These are phyloP conservation scores for Lepidium didymum DNA, from an alignment of 345 rosid genomes.

Conservation along the genomic window DNA sequence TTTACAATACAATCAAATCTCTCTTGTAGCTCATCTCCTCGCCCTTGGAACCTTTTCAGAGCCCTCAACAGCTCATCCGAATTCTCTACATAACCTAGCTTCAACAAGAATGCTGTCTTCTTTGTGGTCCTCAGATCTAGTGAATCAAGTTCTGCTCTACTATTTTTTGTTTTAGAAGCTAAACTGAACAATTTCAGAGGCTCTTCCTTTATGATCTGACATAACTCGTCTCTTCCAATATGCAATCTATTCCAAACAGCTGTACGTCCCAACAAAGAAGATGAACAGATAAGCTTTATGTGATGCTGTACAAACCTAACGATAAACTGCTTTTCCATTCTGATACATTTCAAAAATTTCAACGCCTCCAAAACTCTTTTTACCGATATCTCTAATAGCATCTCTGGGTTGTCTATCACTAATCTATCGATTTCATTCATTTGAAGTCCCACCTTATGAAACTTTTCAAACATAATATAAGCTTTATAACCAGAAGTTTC, in stretches of 20 bases:
- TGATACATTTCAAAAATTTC: conserved; percentile 40
- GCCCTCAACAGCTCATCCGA: conserved; percentile 35
- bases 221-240: conserved; percentile 35
- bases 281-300: conserved; percentile 39
- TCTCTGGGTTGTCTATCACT: conserved; percentile 42
- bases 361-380: conserved; percentile 40
- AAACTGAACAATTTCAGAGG: conserved; percentile 48
- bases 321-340: conserved; percentile 41
- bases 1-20: conserved; percentile 65
- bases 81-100: conserved; percentile 47
- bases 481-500: conserved; percentile 57
- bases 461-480: conserved; percentile 43
- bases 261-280: conserved; percentile 41
- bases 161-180: conserved; percentile 37
- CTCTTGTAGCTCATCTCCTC: conserved; percentile 55
- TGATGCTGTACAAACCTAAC: conserved; percentile 29
- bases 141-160: conserved; percentile 41
- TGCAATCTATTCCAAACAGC: conserved; percentile 40
- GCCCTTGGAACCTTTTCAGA: conserved; percentile 52
- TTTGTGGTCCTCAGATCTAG: conserved; percentile 23
- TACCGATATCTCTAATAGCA: conserved; percentile 35
- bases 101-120: conserved; percentile 53
- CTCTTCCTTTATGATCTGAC: conserved; percentile 42
- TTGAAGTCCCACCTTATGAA: conserved; percentile 49
- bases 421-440: conserved; percentile 38